Percentiles rank a stretch among this genome's conserved stretches.
phyloP scores from a whole-genome alignment of 805 yeast genomes.

The Yamadazyma phyllophila region DNA sequence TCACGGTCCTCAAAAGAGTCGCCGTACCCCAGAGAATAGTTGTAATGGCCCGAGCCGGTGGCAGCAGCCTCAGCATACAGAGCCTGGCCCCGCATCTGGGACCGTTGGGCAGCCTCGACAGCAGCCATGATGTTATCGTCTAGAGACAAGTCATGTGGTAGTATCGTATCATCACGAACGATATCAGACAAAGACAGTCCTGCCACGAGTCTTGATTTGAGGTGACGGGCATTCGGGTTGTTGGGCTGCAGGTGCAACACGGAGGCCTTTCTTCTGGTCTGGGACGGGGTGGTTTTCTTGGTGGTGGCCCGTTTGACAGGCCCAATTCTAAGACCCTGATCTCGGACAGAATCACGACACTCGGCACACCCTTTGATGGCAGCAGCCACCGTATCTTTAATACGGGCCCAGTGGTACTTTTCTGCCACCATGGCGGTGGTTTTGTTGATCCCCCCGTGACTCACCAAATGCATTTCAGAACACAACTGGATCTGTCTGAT shows the following conservation, averaged over 20 bases:
- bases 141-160: constrained; percentile 40
- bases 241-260: constrained; percentile 19
- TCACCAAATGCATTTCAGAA: constrained; percentile 60
- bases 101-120: constrained; percentile 55
- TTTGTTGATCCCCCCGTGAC: constrained; percentile 87
- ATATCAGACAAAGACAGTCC: constrained; percentile 30
- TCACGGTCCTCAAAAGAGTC: constrained; percentile 3
- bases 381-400: constrained; percentile 80
- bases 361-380: constrained; percentile 74
- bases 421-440: constrained; percentile 77
- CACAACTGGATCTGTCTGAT: constrained; percentile 73
- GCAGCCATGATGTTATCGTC: constrained; percentile 55
- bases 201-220: constrained; percentile 15
- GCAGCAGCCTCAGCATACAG: constrained; percentile 35
- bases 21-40: constrained; percentile 4
- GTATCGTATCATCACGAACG: constrained; percentile 29
- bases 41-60: constrained; percentile 19
- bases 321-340: background rate
- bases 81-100: constrained; percentile 25
- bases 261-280: constrained; percentile 13
- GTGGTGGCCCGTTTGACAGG: constrained; percentile 14
- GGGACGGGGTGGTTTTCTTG: constrained; percentile 18
- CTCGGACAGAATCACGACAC: constrained; percentile 53
- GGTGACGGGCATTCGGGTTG: constrained; percentile 21
- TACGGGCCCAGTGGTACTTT: constrained; percentile 86